Conservation (phyloP, 306 rosid genomes). For the Vigna mungo region DNA sequence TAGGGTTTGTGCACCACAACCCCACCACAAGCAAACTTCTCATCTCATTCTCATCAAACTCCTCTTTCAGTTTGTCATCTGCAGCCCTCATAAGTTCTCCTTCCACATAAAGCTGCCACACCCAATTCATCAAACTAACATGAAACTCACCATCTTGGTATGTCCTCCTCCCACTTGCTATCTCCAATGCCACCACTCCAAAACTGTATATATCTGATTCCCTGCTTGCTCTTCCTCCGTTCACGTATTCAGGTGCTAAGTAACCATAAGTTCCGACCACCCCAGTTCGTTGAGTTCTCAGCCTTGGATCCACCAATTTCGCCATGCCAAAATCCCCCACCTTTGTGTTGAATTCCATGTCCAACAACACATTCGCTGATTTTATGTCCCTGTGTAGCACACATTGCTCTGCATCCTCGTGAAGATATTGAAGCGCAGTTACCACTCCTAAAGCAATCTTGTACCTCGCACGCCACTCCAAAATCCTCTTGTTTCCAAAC, state of each 20-base stretch:
- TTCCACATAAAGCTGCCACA: slow-evolving; percentile 50
- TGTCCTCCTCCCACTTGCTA: slow-evolving; percentile 66
- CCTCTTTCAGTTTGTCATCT: slow-evolving; percentile 44
- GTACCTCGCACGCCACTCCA: slow-evolving; percentile 56
- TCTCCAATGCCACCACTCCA: slow-evolving; percentile 70
- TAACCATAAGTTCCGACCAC: slow-evolving; percentile 62
- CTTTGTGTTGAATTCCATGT: slow-evolving; percentile 59
- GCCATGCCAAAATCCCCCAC: slow-evolving; percentile 73
- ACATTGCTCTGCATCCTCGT: slow-evolving; percentile 64
- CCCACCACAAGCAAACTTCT: slow-evolving; percentile 48
- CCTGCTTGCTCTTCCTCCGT: slow-evolving; percentile 53
- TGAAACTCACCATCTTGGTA: slow-evolving; percentile 53
- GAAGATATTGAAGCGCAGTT: slow-evolving; percentile 64
- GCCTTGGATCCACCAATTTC: slow-evolving; percentile 54
- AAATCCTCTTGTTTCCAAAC: slow-evolving; percentile 46
- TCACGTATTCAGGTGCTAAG: slow-evolving; percentile 57
- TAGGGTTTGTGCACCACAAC: slow-evolving; percentile 56
- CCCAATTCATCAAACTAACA: slow-evolving; percentile 44
- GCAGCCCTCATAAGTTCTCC: slow-evolving; percentile 48
- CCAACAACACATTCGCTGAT: slow-evolving; percentile 63
- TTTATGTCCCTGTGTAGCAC: slow-evolving; percentile 69
- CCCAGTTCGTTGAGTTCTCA: slow-evolving; percentile 48
- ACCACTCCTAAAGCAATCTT: slow-evolving; percentile 52
- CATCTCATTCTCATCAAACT: slow-evolving; percentile 48
- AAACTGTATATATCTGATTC: slow-evolving; percentile 67